phyloP scores from a whole-genome alignment of 805 yeast species.

The Maudiozyma bulderi region DNA sequence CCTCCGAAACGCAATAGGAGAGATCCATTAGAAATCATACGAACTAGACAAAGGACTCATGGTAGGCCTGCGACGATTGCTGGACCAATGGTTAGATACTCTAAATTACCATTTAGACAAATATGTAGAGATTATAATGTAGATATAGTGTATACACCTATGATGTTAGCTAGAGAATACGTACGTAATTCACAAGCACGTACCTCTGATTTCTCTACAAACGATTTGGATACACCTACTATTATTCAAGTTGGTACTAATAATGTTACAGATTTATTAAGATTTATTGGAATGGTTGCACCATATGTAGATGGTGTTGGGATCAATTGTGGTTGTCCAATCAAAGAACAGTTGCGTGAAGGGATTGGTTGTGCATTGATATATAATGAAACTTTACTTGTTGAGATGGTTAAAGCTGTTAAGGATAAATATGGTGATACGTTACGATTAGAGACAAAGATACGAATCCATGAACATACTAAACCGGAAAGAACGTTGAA shows the following conservation, averaged over 20 bases:
- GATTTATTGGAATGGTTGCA: constrained; percentile 80
- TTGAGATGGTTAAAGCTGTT: constrained; percentile 76
- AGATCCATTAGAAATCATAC: constrained; percentile 45
- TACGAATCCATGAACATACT: constrained; percentile 73
- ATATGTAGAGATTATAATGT: constrained; percentile 61
- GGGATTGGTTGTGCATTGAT: constrained; percentile 96
- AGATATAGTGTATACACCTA: constrained; percentile 87
- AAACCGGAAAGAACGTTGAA: constrained; percentile 48
- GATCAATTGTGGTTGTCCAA: constrained; percentile 95
- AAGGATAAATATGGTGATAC: constrained; percentile 61
- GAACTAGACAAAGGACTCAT: constrained; percentile 34
- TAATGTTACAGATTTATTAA: constrained; percentile 67
- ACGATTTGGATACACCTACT: constrained; percentile 55
- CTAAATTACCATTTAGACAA: constrained; percentile 85
- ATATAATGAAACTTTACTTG: constrained; percentile 70
- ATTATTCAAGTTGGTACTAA: constrained; percentile 88
- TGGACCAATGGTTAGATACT: constrained; percentile 97
- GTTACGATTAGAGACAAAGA: constrained; percentile 83
- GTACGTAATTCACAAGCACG: constrained; percentile 78
- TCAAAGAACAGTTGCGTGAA: constrained; percentile 85
- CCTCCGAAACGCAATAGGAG: constrained; percentile 29
- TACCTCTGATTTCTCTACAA: constrained; percentile 75
- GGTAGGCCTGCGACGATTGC: constrained; percentile 54
- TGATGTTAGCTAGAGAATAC: constrained; percentile 94
- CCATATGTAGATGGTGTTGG: constrained; percentile 93